These are phyloP conservation scores for Trichosporon faecale DNA, from an alignment of 1,284 basidiomycete genomes.

Conservation along the genomic window DNA sequence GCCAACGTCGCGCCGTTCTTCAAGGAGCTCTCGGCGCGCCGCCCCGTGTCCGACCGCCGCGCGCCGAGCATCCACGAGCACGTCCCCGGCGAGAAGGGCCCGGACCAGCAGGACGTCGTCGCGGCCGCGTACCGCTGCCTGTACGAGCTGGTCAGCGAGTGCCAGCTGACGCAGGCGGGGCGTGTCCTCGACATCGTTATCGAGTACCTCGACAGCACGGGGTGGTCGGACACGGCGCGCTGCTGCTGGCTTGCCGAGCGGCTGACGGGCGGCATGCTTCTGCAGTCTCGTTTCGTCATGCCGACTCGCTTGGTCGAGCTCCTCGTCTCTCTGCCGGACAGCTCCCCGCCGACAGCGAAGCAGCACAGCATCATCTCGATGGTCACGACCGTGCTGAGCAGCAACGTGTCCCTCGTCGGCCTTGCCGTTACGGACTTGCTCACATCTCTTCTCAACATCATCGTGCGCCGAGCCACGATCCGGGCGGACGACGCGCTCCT, in stretches of 20 bases:
- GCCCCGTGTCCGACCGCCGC: conserved; percentile 70
- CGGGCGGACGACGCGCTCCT: conserved; percentile 68
- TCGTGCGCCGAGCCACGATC: conserved; percentile 67
- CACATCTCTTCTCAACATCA: conserved; percentile 68
- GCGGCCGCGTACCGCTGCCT: conserved; percentile 70
- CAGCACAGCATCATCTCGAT: conserved; percentile 73
- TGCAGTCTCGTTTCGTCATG: conserved; percentile 87
- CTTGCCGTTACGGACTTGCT: conserved; percentile 87
- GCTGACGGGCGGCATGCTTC: conserved; percentile 76
- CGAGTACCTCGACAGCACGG: conserved; percentile 61
- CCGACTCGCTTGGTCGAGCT: conserved; percentile 81
- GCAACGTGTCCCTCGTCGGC: conserved; percentile 78
- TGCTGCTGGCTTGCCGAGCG: conserved; percentile 79
- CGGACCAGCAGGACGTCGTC: conserved; percentile 68
- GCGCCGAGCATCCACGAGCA: conserved; percentile 84
- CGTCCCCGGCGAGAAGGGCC: conserved; percentile 81
- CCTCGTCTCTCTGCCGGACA: conserved; percentile 67
- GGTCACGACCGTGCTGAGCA: conserved; percentile 75
- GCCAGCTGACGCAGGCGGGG: conserved; percentile 68
- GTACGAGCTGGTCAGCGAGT: conserved; percentile 69
- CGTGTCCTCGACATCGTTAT: conserved; percentile 68
- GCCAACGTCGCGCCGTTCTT: conserved; percentile 62
- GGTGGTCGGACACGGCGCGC: conserved; percentile 71
- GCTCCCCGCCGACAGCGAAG: conserved; percentile 57
- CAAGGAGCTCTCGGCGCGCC: conserved; percentile 66